A percentile compares a stretch with the other conserved stretches of the same genome.
Conservation (phyloP, 1,284 basidiomycete species). For the Apiotrichum siamense region DNA sequence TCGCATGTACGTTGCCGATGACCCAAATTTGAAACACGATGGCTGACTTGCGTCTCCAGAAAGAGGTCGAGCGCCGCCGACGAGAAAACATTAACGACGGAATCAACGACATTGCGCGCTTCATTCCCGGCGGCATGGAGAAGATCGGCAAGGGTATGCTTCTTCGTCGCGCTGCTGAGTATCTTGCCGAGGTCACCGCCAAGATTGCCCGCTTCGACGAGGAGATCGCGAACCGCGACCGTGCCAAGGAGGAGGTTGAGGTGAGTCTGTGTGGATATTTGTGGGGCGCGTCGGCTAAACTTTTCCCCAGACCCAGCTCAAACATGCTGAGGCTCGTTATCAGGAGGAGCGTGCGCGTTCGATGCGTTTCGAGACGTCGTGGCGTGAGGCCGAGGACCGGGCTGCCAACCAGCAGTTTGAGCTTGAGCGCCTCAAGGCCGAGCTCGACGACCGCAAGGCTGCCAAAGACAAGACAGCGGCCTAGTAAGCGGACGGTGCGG, state of each 20-base stretch:
- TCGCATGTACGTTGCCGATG: conserved; percentile 32
- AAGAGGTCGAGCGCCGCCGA: conserved; percentile 92
- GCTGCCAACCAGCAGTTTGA: conserved; percentile 35
- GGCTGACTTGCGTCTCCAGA: conserved; percentile 52
- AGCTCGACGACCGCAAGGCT: conserved; percentile 40
- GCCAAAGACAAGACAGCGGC: conserved; percentile 24
- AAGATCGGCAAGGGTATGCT: conserved; percentile 38
- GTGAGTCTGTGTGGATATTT: too few species aligned
- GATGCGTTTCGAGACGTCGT: conserved; percentile 32
- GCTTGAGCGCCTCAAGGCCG: conserved; percentile 35
- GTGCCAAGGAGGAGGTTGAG: conserved; percentile 26
- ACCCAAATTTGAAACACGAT: background rate
- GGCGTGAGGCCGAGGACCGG: conserved; percentile 42
- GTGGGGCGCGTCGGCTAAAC: background rate
- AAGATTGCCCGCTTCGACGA: conserved; percentile 19
- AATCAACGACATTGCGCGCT: conserved; percentile 82
- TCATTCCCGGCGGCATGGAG: conserved; percentile 66
- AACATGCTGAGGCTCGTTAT: conserved; percentile 16
- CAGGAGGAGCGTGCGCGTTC: conserved; percentile 30
- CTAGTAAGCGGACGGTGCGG: background rate
- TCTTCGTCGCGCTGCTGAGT: conserved; percentile 31
- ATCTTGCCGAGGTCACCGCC: conserved; percentile 24
- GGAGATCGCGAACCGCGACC: conserved; percentile 22
- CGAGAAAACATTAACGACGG: conserved; percentile 93
- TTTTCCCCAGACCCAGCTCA: conserved; percentile 20